Evolutionary conservation across 345 rosid genomes (phyloP).

Genomic region (Gossypium rotundifolium): DNA sequence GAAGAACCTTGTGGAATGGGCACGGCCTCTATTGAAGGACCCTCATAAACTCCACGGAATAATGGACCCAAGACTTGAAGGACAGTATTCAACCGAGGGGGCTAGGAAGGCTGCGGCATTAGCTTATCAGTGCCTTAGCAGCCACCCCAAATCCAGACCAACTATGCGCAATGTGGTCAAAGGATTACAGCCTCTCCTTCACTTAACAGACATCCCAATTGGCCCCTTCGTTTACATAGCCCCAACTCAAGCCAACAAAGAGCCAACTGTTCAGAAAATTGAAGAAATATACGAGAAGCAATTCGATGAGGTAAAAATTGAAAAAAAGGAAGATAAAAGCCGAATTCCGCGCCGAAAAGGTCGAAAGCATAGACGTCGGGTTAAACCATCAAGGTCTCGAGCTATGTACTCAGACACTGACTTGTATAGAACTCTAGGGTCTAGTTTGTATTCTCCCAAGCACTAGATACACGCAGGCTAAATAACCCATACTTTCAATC

Average conservation of each 20-base stretch:
- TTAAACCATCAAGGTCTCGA: constrained; percentile 41
- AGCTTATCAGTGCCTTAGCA: constrained; percentile 55
- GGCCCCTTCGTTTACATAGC: constrained; percentile 45
- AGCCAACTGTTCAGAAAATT: neutral
- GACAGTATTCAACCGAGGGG: constrained; percentile 50
- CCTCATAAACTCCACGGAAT: constrained; percentile 30
- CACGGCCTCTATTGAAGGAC: constrained; percentile 46
- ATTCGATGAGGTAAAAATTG: neutral
- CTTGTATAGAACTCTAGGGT: constrained; percentile 54
- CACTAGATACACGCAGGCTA: constrained; percentile 9
- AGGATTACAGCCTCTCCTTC: constrained; percentile 32
- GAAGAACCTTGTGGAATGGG: constrained; percentile 55
- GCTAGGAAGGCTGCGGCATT: constrained; percentile 40
- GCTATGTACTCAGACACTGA: constrained; percentile 64
- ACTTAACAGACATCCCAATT: constrained; percentile 37
- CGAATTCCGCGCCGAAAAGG: constrained; percentile 19
- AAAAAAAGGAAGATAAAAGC: neutral
- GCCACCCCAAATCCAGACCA: constrained; percentile 47
- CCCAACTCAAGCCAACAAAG: constrained; percentile 13
- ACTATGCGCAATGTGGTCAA: constrained; percentile 44
- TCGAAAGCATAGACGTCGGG: constrained; percentile 28
- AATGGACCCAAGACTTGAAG: constrained; percentile 60
- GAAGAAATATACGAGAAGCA: neutral
- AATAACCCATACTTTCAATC: neutral
- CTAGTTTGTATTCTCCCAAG: constrained; percentile 40